phyloP scores from a whole-genome alignment of 176 grass and related monocot genomes.

The Alopecurus myosuroides region DNA sequence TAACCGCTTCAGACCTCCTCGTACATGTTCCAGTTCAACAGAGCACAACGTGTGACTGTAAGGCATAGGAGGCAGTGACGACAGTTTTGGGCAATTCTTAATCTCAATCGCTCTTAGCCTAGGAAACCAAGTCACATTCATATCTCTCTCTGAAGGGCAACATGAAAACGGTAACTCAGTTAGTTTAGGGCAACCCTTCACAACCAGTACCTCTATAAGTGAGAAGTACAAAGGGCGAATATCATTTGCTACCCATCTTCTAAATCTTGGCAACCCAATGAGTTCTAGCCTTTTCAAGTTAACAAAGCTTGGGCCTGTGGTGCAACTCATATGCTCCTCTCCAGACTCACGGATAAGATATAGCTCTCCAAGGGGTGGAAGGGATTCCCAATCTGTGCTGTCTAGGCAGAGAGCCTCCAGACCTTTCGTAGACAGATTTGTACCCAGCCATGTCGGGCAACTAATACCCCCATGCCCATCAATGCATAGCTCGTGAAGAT shows the following conservation, averaged over 20 bases:
- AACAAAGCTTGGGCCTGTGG: background rate
- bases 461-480: background rate
- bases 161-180: background rate
- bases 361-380: background rate
- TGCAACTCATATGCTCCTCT: background rate
- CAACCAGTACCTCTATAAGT: background rate
- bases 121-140: background rate
- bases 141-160: no score
- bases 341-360: background rate
- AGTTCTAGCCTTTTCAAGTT: background rate
- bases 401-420: background rate
- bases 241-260: background rate
- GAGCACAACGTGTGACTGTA: background rate
- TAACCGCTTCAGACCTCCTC: background rate
- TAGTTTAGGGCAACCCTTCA: background rate
- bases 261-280: background rate
- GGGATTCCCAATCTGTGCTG: background rate
- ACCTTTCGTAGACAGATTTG: background rate
- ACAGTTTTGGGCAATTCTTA: rapidly evolving
- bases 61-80: background rate
- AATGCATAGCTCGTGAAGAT: background rate
- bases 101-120: background rate
- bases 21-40: rapidly evolving
- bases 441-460: background rate
- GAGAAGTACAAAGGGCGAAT: background rate